Conservation (phyloP, 78 protist genomes). For the Guillardia theta region DNA sequence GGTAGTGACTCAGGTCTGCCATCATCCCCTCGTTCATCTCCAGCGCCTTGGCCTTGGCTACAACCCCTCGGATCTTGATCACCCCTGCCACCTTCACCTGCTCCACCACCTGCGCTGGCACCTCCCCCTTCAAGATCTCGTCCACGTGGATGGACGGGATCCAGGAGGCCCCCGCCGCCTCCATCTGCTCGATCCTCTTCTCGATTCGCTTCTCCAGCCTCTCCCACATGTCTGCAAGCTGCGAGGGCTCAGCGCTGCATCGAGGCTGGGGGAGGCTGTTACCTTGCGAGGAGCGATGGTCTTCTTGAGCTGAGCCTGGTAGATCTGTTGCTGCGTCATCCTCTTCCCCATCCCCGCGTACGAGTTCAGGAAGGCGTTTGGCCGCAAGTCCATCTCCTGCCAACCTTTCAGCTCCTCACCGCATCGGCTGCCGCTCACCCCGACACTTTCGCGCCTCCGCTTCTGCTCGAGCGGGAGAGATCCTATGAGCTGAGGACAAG, state of each 20-base stretch:
- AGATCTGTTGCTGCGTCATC: slow-evolving; percentile 18
- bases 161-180: background rate
- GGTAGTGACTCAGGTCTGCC: background rate
- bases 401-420: no score
- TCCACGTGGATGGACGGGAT: background rate
- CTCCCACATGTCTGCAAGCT: background rate
- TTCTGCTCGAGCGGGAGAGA: background rate
- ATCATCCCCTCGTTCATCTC: background rate
- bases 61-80: background rate
- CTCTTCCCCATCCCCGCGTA: background rate
- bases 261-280: no score
- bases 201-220: background rate
- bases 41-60: background rate
- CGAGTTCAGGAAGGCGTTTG: background rate
- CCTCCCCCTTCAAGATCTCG: background rate
- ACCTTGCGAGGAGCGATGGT: background rate
- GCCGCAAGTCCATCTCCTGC: background rate
- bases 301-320: slow-evolving; percentile 23
- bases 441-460: background rate
- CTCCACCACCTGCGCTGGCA: background rate
- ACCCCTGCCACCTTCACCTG: background rate
- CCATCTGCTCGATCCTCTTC: background rate
- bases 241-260: no score
- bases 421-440: no score
- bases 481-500: background rate